Evolutionary conservation across 352 stramenopile genomes (phyloP).

Genomic region (Aphanomyces cochlioides): DNA sequence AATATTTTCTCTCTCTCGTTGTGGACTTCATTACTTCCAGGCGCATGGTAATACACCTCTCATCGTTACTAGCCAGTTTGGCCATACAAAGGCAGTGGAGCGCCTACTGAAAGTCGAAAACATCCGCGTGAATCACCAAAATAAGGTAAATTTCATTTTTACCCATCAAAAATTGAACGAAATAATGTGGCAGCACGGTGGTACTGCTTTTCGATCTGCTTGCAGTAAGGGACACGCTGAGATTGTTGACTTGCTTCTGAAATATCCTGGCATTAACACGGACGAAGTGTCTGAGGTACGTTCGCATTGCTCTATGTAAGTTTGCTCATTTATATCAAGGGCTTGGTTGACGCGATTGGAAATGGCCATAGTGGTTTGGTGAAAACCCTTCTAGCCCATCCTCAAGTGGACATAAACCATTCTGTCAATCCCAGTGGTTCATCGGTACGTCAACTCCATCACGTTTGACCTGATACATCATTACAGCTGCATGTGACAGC

Average conservation of each 20-base stretch:
- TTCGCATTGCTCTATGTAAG: background rate
- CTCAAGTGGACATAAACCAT: slow-evolving; percentile 3
- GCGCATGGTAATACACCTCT: slow-evolving; percentile 7
- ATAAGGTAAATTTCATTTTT: background rate
- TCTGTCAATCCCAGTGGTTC: background rate
- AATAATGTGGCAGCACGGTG: background rate
- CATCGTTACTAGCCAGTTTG: slow-evolving; percentile 9
- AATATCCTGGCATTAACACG: background rate
- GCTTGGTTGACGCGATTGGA: background rate
- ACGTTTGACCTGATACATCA: background rate
- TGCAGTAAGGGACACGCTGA: background rate
- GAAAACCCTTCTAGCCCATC: background rate
- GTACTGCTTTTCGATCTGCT: background rate
- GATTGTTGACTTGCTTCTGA: background rate
- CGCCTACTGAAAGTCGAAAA: background rate
- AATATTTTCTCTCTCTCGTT: background rate
- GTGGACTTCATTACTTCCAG: background rate
- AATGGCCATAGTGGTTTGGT: slow-evolving; percentile 9
- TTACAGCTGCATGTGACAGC: slow-evolving; percentile 3
- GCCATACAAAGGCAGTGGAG: slow-evolving; percentile 1
- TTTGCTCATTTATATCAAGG: background rate
- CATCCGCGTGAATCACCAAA: background rate
- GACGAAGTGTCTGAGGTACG: slow-evolving; percentile 8
- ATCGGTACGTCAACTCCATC: background rate
- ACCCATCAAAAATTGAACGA: background rate